These are phyloP conservation scores for Trichoderma pleuroti DNA, from an alignment of 2,329 filamentous ascomycete genomes.

Conservation along the genomic window DNA sequence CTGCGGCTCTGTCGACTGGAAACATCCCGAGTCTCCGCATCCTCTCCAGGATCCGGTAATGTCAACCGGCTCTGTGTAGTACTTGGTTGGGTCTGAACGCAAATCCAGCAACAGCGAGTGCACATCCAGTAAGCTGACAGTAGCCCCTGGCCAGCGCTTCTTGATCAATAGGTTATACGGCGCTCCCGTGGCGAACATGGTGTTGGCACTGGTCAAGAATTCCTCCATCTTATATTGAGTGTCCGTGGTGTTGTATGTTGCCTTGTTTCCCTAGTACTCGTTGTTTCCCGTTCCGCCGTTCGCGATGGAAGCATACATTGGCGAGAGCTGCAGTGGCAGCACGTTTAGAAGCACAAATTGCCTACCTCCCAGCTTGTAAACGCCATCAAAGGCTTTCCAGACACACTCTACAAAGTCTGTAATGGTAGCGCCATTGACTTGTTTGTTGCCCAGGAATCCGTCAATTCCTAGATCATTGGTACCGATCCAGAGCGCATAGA, in stretches of 20 bases:
- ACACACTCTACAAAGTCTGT: conserved; percentile 65
- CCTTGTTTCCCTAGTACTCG: conserved; percentile 47
- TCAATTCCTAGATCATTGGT: conserved; percentile 71
- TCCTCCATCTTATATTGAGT: conserved; percentile 43
- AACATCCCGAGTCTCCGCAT: conserved; percentile 12
- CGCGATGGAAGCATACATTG: conserved; percentile 53
- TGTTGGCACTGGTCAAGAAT: conserved; percentile 50
- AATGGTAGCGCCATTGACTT: conserved; percentile 57
- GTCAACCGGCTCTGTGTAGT: conserved; percentile 62
- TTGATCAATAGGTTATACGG: conserved; percentile 43
- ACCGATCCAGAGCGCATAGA: conserved; percentile 76
- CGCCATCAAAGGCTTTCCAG: conserved; percentile 56
- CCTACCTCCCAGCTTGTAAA: conserved; percentile 64
- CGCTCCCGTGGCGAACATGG: conserved; percentile 47
- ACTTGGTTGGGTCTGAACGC: conserved; percentile 55
- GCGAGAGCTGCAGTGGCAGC: conserved; percentile 63
- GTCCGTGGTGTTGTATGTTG: conserved; percentile 45
- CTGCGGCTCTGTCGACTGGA: conserved; percentile 7
- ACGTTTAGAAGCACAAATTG: conserved; percentile 71
- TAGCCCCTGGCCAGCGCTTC: conserved; percentile 53
- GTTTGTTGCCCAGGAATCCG: conserved; percentile 64
- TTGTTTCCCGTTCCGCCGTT: conserved; percentile 18
- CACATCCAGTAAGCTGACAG: conserved; percentile 64
- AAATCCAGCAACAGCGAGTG: conserved; percentile 64
- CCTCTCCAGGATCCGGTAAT: conserved; percentile 11